Evolutionary conservation across 2,329 filamentous ascomycete species (phyloP).

Genomic region (Pseudocercospora fuligena): DNA sequence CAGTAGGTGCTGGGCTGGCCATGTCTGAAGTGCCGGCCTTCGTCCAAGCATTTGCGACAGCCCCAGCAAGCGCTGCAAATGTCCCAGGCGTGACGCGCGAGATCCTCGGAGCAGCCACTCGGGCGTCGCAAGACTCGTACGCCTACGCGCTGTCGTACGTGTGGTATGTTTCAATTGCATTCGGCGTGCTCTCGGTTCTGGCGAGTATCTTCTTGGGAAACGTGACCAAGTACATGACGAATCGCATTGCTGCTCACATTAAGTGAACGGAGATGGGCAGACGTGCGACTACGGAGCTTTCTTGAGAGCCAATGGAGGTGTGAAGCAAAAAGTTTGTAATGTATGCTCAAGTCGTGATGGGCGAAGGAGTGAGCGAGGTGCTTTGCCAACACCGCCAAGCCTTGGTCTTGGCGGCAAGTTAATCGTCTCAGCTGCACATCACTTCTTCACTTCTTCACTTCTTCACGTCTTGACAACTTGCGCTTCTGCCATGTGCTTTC

Average conservation of each 20-base stretch:
- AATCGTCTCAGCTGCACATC: too few relatives aligned
- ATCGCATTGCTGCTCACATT: conserved; percentile 20
- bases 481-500: too few relatives aligned
- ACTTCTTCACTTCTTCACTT: too few relatives aligned
- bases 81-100: conserved; percentile 22
- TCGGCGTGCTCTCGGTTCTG: conserved; percentile 17
- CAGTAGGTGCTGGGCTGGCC: conserved; percentile 40
- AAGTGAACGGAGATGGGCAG: neutral
- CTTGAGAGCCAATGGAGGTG: neutral
- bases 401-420: too few relatives aligned
- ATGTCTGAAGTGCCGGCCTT: conserved; percentile 15
- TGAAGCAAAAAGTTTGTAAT: too few relatives aligned
- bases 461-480: too few relatives aligned
- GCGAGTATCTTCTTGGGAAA: conserved; percentile 15
- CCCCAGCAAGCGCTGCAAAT: conserved; percentile 6
- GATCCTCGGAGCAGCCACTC: conserved; percentile 16
- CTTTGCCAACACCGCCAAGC: too few relatives aligned
- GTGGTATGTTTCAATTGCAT: conserved; percentile 26
- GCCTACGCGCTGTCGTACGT: conserved; percentile 25
- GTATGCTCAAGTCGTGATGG: too few relatives aligned
- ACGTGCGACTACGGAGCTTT: neutral
- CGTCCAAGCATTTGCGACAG: conserved; percentile 17
- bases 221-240: conserved; percentile 21
- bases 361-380: too few relatives aligned
- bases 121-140: conserved; percentile 16